These are phyloP conservation scores for Baorangia bicolor DNA, from an alignment of 768 basidiomycete species.

Conservation along the genomic window DNA sequence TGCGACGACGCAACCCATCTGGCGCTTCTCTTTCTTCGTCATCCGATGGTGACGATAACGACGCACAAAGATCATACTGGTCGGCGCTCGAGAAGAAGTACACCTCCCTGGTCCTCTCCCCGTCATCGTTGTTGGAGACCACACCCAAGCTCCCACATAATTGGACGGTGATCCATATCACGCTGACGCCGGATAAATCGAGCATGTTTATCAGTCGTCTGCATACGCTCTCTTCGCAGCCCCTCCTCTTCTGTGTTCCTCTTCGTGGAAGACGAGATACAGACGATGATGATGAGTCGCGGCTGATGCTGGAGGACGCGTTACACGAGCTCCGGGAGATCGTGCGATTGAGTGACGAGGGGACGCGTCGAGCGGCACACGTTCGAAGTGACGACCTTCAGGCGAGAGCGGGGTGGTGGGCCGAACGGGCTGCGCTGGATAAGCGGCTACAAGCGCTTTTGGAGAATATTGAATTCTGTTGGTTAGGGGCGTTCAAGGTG, in stretches of 20 bases:
- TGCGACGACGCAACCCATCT: conserved; percentile 21
- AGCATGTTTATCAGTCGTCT: conserved; percentile 85
- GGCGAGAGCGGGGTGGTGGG: conserved; percentile 85
- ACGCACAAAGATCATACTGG: conserved; percentile 58
- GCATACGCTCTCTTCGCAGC: conserved; percentile 48
- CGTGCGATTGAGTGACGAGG: conserved; percentile 73
- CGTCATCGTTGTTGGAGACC: conserved; percentile 40
- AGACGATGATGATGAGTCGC: conserved; percentile 67
- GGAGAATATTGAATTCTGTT: conserved; percentile 89
- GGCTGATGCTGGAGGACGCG: conserved; percentile 75
- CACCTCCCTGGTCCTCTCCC: conserved; percentile 24
- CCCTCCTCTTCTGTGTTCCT: conserved; percentile 87
- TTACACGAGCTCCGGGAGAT: conserved; percentile 75
- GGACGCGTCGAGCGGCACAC: conserved; percentile 67
- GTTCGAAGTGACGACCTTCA: conserved; percentile 66
- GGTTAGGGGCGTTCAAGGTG: conserved; percentile 98
- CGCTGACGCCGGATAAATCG: conserved; percentile 77
- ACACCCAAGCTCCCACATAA: conserved; percentile 57
- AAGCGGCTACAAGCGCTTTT: conserved; percentile 69
- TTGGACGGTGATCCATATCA: conserved; percentile 86
- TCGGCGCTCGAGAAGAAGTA: conserved; percentile 54
- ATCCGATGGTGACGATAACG: conserved; percentile 37
- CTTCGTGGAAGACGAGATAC: conserved; percentile 79
- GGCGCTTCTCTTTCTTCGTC: conserved; percentile 16
- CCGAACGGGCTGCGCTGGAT: conserved; percentile 72